These are phyloP conservation scores for Phlyctochytrium bullatum DNA, from an alignment of 192 early-diverging fungal species.

Conservation along the genomic window DNA sequence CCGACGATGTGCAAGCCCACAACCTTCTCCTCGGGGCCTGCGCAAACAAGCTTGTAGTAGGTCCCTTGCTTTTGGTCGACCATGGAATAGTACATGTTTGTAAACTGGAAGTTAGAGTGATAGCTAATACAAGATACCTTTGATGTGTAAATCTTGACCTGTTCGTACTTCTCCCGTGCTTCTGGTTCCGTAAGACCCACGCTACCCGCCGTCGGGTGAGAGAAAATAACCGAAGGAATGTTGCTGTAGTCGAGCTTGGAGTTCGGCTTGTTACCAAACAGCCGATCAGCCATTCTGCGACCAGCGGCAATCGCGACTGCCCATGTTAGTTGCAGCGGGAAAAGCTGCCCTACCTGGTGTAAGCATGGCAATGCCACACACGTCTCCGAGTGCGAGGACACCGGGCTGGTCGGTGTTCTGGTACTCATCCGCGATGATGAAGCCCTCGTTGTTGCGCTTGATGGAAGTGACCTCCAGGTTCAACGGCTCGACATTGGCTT, in stretches of 20 bases:
- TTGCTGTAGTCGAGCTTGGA: conserved; percentile 89
- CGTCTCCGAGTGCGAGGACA: conserved; percentile 92
- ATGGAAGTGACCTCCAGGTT: conserved; percentile 66
- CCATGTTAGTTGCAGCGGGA: too few species aligned
- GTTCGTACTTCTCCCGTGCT: conserved; percentile 69
- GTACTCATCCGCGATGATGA: conserved; percentile 81
- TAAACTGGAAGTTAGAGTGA: conserved; percentile 56
- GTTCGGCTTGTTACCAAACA: conserved; percentile 76
- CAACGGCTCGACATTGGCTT: conserved; percentile 70
- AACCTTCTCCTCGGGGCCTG: conserved; percentile 89
- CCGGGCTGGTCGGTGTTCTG: conserved; percentile 73
- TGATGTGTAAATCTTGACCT: conserved; percentile 84
- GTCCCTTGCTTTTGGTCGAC: conserved; percentile 81
- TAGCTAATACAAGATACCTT: conserved; percentile 25
- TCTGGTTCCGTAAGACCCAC: conserved; percentile 87
- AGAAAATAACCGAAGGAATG: conserved; percentile 95
- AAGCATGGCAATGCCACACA: conserved; percentile 85
- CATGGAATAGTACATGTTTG: conserved; percentile 80
- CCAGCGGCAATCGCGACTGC: conserved; percentile 98
- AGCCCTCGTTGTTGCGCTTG: conserved; percentile 62
- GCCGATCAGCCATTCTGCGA: conserved; percentile 80
- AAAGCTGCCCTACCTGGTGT: conserved; percentile 79
- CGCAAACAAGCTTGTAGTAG: conserved; percentile 87
- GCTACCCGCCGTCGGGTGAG: conserved; percentile 81
- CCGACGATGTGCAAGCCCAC: conserved; percentile 95